Percentiles rank a stretch among this genome's conserved stretches.
phyloP scores from a whole-genome alignment of 176 grass and related monocot species.

The Pharus latifolius region DNA sequence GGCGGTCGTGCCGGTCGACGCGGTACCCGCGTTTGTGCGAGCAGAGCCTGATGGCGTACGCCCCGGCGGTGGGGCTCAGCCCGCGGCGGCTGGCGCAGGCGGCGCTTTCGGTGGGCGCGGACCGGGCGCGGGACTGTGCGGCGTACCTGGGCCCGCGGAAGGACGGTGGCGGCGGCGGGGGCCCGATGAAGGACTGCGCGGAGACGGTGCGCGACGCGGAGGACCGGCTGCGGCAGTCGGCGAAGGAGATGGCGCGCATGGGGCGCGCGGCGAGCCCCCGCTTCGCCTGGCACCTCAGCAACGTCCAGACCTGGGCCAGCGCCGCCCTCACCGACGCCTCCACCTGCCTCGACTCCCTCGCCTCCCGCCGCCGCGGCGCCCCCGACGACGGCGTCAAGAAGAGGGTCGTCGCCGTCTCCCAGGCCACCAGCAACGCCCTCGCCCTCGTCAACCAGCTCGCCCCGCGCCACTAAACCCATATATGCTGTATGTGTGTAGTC shows the following conservation, averaged over 20 bases:
- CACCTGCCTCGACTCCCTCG: conserved; percentile 71
- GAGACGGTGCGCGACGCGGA: conserved; percentile 44
- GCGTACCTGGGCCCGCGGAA: conserved; percentile 17
- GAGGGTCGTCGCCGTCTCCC: conserved; percentile 27
- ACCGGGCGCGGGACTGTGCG: conserved; percentile 39
- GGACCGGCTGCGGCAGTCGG: conserved; percentile 47
- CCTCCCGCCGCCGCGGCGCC: neutral
- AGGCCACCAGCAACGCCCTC: conserved; percentile 73
- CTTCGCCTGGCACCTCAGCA: conserved; percentile 57
- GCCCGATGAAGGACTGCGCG: conserved; percentile 48
- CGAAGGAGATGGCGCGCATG: conserved; percentile 51
- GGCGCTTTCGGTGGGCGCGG: conserved; percentile 49
- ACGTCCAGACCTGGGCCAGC: conserved; percentile 84
- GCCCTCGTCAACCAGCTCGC: conserved; percentile 61
- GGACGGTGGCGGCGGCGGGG: neutral
- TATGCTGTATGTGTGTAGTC: too few species aligned
- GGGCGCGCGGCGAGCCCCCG: conserved; percentile 22
- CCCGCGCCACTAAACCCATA: too few species aligned
- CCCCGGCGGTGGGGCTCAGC: conserved; percentile 34
- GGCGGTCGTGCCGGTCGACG: conserved; percentile 37
- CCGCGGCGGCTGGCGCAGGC: conserved; percentile 47
- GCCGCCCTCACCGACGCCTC: conserved; percentile 60
- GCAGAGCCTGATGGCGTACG: conserved; percentile 35
- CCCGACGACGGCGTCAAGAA: neutral
- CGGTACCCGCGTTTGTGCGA: conserved; percentile 64